phyloP scores from a whole-genome alignment of 192 early-diverging fungal genomes.

The Cetraspora pellucida region DNA sequence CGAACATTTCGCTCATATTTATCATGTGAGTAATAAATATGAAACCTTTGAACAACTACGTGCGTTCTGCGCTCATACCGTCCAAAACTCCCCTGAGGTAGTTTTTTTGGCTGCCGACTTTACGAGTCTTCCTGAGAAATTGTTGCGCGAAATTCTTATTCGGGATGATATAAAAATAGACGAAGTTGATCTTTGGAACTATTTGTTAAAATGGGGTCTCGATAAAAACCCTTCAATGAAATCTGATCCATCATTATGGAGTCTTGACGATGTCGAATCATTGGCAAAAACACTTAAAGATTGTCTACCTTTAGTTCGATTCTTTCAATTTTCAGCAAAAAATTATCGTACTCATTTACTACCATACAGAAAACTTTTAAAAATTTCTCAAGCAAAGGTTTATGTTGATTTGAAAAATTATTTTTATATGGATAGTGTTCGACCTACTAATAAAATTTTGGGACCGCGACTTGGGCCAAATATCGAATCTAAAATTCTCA shows the following conservation, averaged over 20 bases:
- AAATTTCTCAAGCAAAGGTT: not conserved
- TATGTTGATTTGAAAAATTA: not conserved
- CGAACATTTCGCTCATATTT: conserved; percentile 14
- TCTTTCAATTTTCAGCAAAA: conserved; percentile 15
- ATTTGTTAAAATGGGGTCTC: conserved; percentile 25
- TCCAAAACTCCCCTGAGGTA: not conserved
- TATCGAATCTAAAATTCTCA: not conserved
- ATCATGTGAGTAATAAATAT: not conserved
- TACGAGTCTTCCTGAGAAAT: conserved; percentile 20
- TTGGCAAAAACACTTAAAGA: not conserved
- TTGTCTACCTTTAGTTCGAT: conserved; percentile 24
- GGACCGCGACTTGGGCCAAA: not conserved
- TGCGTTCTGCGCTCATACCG: not conserved
- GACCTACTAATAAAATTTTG: not conserved
- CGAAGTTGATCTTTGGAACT: conserved; percentile 29
- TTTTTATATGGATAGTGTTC: not conserved
- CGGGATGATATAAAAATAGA: conserved; percentile 26
- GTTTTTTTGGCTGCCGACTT: conserved; percentile 22
- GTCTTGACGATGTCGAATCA: not conserved
- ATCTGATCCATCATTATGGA: not conserved
- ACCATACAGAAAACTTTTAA: conserved; percentile 18
- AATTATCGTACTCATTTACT: conserved; percentile 6
- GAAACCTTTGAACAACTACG: conserved; percentile 14
- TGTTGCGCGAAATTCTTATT: conserved; percentile 7
- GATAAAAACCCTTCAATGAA: not conserved